Conservation (phyloP, 768 basidiomycete genomes). For the Termitomyces sp. region DNA sequence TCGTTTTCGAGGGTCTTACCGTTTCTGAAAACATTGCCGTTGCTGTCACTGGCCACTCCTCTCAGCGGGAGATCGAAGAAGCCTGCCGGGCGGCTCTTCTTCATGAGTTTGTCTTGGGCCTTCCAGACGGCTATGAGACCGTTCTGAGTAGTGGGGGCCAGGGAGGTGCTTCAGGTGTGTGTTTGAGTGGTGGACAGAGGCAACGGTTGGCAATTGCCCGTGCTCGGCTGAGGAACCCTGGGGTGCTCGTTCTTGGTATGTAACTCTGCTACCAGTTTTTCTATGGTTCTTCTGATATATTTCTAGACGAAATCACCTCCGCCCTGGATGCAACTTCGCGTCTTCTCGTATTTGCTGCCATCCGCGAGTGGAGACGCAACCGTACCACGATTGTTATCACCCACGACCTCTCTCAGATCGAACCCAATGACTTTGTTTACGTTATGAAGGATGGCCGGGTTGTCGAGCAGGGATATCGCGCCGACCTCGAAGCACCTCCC, state of each 20-base stretch:
- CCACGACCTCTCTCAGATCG: conserved; percentile 88
- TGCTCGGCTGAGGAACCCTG: conserved; percentile 81
- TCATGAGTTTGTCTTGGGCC: conserved; percentile 79
- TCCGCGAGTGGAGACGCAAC: conserved; percentile 65
- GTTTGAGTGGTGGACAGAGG: conserved; percentile 87
- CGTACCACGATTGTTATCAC: conserved; percentile 93
- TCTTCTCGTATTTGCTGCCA: conserved; percentile 75
- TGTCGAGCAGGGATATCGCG: conserved; percentile 84
- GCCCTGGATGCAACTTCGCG: conserved; percentile 87
- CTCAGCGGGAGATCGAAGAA: conserved; percentile 66
- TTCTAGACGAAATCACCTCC: conserved; percentile 74
- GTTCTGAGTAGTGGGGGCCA: conserved; percentile 59
- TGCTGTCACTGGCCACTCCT: conserved; percentile 55
- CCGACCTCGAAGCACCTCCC: conserved; percentile 61
- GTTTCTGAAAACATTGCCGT: conserved; percentile 88
- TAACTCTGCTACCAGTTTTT: conserved; percentile 15
- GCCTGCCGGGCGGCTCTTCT: conserved; percentile 85
- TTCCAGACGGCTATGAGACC: conserved; percentile 91
- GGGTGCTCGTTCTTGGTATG: conserved; percentile 87
- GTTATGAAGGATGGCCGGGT: conserved; percentile 80
- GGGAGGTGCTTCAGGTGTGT: conserved; percentile 38
- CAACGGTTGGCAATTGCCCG: conserved; percentile 90
- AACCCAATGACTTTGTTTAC: conserved; percentile 80
- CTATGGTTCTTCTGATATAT: conserved; percentile 1
- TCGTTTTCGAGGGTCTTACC: conserved; percentile 75